phyloP scores from a whole-genome alignment of 495 filamentous ascomycete genomes.

The Penicillium daleae region DNA sequence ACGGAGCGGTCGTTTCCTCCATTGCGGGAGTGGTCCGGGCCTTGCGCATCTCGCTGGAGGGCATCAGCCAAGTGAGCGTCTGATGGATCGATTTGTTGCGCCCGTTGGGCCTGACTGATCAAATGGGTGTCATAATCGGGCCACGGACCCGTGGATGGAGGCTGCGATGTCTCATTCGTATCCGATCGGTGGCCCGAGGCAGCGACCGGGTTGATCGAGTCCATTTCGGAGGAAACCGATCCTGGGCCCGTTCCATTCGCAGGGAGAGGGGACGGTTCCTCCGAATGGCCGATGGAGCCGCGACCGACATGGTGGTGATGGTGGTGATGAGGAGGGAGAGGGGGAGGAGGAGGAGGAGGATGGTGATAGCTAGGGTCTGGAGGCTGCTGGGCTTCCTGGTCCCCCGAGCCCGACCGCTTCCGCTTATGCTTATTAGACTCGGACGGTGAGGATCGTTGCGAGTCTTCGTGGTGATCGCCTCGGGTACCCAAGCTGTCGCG shows the following conservation, averaged over 20 bases:
- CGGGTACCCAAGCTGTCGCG: conserved; percentile 4
- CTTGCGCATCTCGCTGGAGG: conserved; percentile 53
- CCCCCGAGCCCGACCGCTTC: conserved; percentile 46
- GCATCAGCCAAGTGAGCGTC: conserved; percentile 55
- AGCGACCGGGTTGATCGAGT: conserved; percentile 32
- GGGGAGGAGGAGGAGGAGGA: too few relatives aligned
- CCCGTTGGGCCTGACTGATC: conserved; percentile 47
- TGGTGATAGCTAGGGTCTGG: conserved; percentile 5
- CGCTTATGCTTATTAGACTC: conserved; percentile 38
- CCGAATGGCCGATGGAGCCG: conserved; percentile 6
- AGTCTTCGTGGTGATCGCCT: conserved; percentile 6
- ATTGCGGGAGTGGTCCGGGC: conserved; percentile 41
- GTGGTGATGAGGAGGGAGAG: not conserved
- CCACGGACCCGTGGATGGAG: conserved; percentile 41
- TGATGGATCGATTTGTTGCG: conserved; percentile 53
- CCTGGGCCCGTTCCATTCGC: conserved; percentile 26
- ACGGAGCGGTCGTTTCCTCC: conserved; percentile 36
- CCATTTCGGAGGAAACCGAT: conserved; percentile 29
- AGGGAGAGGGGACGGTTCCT: conserved; percentile 15
- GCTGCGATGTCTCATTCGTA: conserved; percentile 35
- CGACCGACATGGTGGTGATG: conserved; percentile 4
- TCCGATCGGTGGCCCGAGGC: conserved; percentile 35
- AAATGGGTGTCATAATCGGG: conserved; percentile 48
- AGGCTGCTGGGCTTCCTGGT: conserved; percentile 24
- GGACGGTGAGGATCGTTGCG: conserved; percentile 35